Evolutionary conservation across 176 grass and related monocot species (phyloP), one percentile per base, ranked within the genome.

Genomic region (Oryza meyeriana): DNA sequence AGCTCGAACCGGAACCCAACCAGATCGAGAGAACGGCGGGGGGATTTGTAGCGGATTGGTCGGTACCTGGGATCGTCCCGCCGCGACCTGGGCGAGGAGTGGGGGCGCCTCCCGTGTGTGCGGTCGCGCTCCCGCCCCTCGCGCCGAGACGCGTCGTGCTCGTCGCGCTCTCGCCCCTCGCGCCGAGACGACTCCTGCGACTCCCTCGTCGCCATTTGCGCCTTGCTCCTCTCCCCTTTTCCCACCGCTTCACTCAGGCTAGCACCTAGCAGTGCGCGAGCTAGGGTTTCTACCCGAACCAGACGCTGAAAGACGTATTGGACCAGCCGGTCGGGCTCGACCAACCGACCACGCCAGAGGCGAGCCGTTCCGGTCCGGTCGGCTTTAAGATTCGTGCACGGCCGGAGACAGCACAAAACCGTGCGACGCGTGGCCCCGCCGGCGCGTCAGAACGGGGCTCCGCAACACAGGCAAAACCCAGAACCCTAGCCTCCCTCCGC

Each of bases 121-220:
- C 4, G 32, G 32, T 89, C 92, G 1, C 84, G 92, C 50, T 22
- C 50, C 1, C 50, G 50, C 44, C 61, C 79, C 61, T 91, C 86
- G 1, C 83, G 88, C 40, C 83, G 77, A 38, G 86, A 87, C 66
- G 74, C 38, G 70, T 86, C 83, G 28, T 40, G 83, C 38, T 50
- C 50, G 18, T 89, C 92, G 2, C 81, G 92, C 65, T 89, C 92
- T 1, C 84, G 89, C 65, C 63, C 84, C 55, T 91, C 86, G 2
- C 84, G 89, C 42, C 84, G 77, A 39, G 86, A 87, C 72, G 79
- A 38, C 72, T 90, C 84, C 14, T 55, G 84, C 50, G 61, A 29
- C 66, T 89, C 88, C 58, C 17, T 78, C 74, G 79, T 71, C 79
- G 88, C 40, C 74, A 57, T 47, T 41, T 75, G 71, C 55, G 7